These are phyloP conservation scores for Penicillium olsonii DNA, from an alignment of 2,329 filamentous ascomycete genomes.

Conservation along the genomic window DNA sequence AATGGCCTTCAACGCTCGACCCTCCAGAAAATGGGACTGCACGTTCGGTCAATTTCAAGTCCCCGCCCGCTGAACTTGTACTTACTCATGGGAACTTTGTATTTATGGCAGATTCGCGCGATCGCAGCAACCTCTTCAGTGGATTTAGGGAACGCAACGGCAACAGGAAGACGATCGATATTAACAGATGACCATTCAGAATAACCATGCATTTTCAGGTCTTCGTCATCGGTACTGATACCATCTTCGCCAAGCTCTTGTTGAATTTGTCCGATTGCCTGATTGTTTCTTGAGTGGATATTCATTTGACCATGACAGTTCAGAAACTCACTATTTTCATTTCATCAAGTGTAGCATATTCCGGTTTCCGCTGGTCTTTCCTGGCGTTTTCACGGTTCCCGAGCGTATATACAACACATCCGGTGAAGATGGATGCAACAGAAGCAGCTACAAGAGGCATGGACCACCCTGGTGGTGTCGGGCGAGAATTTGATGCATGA, in stretches of 20 bases:
- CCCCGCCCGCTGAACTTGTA: not conserved
- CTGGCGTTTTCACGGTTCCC: too few relatives aligned
- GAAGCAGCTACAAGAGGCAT: not conserved
- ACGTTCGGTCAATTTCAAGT: not conserved
- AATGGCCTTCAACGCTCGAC: conserved; percentile 85
- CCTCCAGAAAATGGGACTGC: conserved; percentile 77
- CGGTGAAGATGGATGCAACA: not conserved
- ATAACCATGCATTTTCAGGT: conserved; percentile 64
- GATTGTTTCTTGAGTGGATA: not conserved
- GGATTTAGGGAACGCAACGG: conserved; percentile 63
- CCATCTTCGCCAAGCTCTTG: conserved; percentile 57
- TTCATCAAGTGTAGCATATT: not conserved
- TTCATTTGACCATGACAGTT: too few relatives aligned
- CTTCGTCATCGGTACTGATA: conserved; percentile 65
- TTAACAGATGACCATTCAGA: conserved; percentile 73
- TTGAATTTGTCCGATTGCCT: not conserved
- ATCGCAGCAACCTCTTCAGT: conserved; percentile 67
- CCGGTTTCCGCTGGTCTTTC: not conserved
- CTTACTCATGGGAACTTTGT: conserved; percentile 71
- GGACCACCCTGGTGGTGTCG: not conserved
- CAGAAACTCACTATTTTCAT: not conserved
- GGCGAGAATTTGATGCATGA: not conserved
- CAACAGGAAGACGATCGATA: conserved; percentile 62
- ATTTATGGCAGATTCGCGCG: conserved; percentile 72
- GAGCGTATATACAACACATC: not conserved